Evolutionary conservation across 2,329 filamentous ascomycete species (phyloP).

Genomic region (Phaeosphaeriaceae sp.): DNA sequence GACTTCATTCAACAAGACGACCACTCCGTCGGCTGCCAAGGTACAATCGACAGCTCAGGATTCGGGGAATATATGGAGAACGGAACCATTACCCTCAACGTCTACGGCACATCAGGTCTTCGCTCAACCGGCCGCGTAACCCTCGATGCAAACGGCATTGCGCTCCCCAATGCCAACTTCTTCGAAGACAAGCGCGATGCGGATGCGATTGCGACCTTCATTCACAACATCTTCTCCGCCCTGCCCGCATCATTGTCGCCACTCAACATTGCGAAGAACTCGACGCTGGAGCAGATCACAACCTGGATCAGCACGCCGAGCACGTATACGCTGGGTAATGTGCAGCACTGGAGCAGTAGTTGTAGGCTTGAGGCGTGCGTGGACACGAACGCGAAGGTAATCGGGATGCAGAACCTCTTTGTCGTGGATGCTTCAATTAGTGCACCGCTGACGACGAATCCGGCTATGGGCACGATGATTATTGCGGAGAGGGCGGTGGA

Average conservation of each 20-base stretch:
- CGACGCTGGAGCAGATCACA: slow-evolving; percentile 57
- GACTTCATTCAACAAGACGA: slow-evolving; percentile 53
- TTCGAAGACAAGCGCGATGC: slow-evolving; percentile 59
- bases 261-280: slow-evolving; percentile 56
- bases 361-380: slow-evolving; percentile 61
- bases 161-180: slow-evolving; percentile 51
- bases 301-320: slow-evolving; percentile 59
- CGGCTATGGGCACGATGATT: slow-evolving; percentile 63
- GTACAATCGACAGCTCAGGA: slow-evolving; percentile 60
- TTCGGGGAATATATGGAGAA: slow-evolving; percentile 49
- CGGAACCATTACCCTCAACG: slow-evolving; percentile 62
- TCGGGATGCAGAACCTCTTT: slow-evolving; percentile 59
- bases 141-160: slow-evolving; percentile 54
- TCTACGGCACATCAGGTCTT: slow-evolving; percentile 64
- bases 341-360: slow-evolving; percentile 63
- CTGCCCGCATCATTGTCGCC: slow-evolving; percentile 56
- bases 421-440: slow-evolving; percentile 61
- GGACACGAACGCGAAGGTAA: slow-evolving; percentile 55
- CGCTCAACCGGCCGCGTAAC: slow-evolving; percentile 57
- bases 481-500: slow-evolving; percentile 61
- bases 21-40: slow-evolving; percentile 58
- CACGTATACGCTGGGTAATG: slow-evolving; percentile 57
- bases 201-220: slow-evolving; percentile 58
- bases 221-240: slow-evolving; percentile 58
- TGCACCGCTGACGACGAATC: slow-evolving; percentile 61